Evolutionary conservation across 2,329 filamentous ascomycete species (phyloP).

Genomic region (Verticillium tricorpus): DNA sequence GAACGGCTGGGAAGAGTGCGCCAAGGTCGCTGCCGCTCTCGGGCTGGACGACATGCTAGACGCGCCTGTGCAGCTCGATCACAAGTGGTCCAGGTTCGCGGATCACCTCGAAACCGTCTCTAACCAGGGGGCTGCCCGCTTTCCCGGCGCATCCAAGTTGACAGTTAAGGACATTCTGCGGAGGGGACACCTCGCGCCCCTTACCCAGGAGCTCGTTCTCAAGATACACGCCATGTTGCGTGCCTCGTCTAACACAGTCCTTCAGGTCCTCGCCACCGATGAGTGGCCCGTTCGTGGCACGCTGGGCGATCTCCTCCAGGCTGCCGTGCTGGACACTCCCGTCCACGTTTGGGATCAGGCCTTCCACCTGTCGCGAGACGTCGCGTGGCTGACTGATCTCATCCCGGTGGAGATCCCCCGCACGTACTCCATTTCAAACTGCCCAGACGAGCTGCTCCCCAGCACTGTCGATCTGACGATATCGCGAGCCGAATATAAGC

Average conservation of each 20-base stretch:
- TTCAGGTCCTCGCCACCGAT: constrained; percentile 42
- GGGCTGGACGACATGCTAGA: constrained; percentile 43
- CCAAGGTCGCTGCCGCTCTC: constrained; percentile 47
- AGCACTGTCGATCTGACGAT: constrained; percentile 46
- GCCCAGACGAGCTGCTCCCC: constrained; percentile 44
- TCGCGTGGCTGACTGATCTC: constrained; percentile 42
- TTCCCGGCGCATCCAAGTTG: constrained; percentile 19
- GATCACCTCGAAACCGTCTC: constrained; percentile 37
- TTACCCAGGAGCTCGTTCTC: constrained; percentile 46
- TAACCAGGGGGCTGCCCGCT: not conserved
- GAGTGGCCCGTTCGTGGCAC: constrained; percentile 49
- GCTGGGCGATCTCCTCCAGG: constrained; percentile 45
- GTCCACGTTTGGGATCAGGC: constrained; percentile 45
- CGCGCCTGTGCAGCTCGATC: constrained; percentile 30
- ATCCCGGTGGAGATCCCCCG: constrained; percentile 45
- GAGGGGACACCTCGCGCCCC: constrained; percentile 45
- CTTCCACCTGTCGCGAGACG: constrained; percentile 34
- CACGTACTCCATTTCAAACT: constrained; percentile 49
- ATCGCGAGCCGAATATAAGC: constrained; percentile 45
- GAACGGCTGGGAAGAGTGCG: constrained; percentile 50
- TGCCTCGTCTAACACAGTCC: constrained; percentile 43
- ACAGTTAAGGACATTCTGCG: constrained; percentile 45
- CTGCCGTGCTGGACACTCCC: constrained; percentile 41
- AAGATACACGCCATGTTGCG: constrained; percentile 42
- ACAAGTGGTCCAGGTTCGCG: constrained; percentile 42